These are phyloP conservation scores for Serendipita sp. DNA, from an alignment of 768 basidiomycete genomes.

Conservation along the genomic window DNA sequence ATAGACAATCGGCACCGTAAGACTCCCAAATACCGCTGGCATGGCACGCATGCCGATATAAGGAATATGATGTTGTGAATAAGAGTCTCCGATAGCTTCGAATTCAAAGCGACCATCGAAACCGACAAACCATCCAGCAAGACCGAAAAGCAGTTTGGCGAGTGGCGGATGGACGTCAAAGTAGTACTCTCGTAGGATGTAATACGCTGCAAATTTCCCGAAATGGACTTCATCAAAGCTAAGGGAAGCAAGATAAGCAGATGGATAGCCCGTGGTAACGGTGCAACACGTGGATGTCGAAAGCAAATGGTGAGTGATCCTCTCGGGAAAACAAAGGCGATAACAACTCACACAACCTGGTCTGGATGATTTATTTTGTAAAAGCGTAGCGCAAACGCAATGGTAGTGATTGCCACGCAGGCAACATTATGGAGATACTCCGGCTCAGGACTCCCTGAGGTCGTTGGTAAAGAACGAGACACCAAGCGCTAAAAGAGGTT, in stretches of 20 bases:
- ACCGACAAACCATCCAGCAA: conserved; percentile 92
- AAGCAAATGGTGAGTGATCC: neutral
- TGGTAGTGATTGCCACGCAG: conserved; percentile 28
- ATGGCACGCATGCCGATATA: conserved; percentile 88
- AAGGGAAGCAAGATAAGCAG: conserved; percentile 8
- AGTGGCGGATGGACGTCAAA: conserved; percentile 99
- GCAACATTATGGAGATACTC: conserved; percentile 1
- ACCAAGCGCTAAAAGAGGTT: neutral
- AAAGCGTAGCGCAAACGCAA: conserved; percentile 74
- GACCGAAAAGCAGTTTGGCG: conserved; percentile 85
- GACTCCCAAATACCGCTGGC: conserved; percentile 77
- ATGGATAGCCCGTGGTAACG: neutral
- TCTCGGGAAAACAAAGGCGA: neutral
- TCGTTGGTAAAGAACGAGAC: neutral
- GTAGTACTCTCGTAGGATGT: conserved; percentile 86
- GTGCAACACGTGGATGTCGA: neutral
- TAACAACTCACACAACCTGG: conserved; percentile 67
- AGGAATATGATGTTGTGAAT: conserved; percentile 71
- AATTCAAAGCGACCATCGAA: conserved; percentile 91
- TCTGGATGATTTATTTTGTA: conserved; percentile 91
- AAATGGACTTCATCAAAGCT: conserved; percentile 99
- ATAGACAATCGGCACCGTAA: conserved; percentile 84
- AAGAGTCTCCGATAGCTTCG: conserved; percentile 90
- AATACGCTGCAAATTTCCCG: conserved; percentile 93
- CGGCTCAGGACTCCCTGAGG: neutral